Base-by-base conservation (phyloP, 805 yeast species). In the Isabelozyma gotoi region DNA sequence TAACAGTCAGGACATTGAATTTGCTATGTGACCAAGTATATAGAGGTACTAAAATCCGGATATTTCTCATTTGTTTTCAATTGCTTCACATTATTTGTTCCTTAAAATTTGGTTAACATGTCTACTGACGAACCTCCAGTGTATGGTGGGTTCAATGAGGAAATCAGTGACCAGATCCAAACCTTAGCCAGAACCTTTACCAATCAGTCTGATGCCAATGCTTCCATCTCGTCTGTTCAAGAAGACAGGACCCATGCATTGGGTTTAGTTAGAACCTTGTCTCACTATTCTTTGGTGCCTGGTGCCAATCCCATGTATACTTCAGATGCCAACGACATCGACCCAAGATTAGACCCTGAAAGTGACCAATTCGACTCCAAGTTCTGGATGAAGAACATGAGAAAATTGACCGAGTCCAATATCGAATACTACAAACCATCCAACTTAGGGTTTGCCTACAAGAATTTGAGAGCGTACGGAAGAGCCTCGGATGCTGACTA, bases 351-450 rank as follows among this genome's bases (percentile, higher is more conserved):
- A 48, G 80, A 82, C 54, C 88, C 88, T 0, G 62, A 65, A 15
- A 66, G 75, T 37, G 80, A 74, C 15, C 50, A 70, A 3, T 82
- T 82, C 55, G 71, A 72, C 47, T 67, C 83, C 41, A 74, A 73
- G 51, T 74, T 72, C 42, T 82, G 88, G 88, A 80, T 82, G 41
- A 76, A 77, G 57, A 82, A 82, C 51, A 60, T 80, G 67, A 68
- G 80, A 44, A 76, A 73, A 45, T 52, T 82, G 42, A 56, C 66
- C 50, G 65, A 67, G 20, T 53, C 70, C 3, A 84, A 82, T 50
- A 76, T 77, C 0, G 85, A 80, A 15, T 77, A 76, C 60, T 82
- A 77, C 58, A 79, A 75, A 54, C 84, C 83, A 12, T 67, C 77
- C 35, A 63, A 74, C 8, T 59, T 82, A 47, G 84, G 85, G 19